Percentiles rank a stretch among this genome's conserved stretches.
Conservation (phyloP, 306 rosid genomes). For the Vigna reflexopilosa region DNA sequence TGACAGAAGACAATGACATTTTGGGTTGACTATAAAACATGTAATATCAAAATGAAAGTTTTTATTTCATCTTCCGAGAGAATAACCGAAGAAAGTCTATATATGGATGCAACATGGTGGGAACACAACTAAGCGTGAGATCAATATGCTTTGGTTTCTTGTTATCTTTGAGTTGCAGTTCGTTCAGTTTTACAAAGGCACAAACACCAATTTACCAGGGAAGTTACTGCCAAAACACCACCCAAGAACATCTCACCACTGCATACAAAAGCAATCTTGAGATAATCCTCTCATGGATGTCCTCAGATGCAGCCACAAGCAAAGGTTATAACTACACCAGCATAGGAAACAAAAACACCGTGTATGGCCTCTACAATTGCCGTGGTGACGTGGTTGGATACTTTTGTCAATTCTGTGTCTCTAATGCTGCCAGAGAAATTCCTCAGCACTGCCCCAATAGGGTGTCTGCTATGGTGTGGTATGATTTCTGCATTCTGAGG, state of each 20-base stretch:
- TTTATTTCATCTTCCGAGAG: too few relatives aligned
- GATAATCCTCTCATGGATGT: background rate
- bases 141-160: background rate
- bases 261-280: constrained; percentile 15
- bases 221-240: background rate
- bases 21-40: too few relatives aligned
- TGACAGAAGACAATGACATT: too few relatives aligned
- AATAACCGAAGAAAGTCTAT: background rate
- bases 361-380: constrained; percentile 26
- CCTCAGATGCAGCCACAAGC: constrained; percentile 21
- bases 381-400: background rate
- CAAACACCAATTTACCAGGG: background rate
- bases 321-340: constrained; percentile 17
- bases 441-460: background rate
- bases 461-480: background rate
- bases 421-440: background rate
- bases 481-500: background rate
- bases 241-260: background rate
- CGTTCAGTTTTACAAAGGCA: background rate
- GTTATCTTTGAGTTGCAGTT: background rate
- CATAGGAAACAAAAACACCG: background rate
- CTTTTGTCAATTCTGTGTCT: constrained; percentile 41
- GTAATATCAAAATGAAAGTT: too few relatives aligned
- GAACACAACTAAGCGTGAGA: background rate
- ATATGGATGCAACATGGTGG: background rate